Conservation (phyloP, 1,139 yeast genomes). For the Tardiomyces blankii region DNA sequence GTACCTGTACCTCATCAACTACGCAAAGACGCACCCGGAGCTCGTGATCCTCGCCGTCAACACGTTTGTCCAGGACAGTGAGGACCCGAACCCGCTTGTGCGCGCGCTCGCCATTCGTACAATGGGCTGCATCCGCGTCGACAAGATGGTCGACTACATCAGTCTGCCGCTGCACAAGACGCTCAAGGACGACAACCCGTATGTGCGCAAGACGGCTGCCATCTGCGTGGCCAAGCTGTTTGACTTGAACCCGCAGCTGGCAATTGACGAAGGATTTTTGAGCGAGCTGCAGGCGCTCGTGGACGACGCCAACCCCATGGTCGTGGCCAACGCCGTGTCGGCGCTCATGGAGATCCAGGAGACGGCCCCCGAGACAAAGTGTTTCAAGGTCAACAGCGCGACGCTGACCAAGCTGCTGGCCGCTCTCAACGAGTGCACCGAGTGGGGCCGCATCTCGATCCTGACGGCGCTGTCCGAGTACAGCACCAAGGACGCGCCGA, state of each 20-base stretch:
- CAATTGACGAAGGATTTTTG: constrained; percentile 81
- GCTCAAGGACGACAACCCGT: constrained; percentile 85
- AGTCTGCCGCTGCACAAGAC: constrained; percentile 82
- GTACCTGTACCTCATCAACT: constrained; percentile 83
- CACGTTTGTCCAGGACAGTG: constrained; percentile 89
- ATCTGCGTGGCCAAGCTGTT: constrained; percentile 93
- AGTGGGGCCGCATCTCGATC: constrained; percentile 96
- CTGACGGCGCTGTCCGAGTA: constrained; percentile 73
- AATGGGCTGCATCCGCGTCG: constrained; percentile 97
- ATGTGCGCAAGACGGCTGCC: constrained; percentile 95
- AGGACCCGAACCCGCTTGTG: constrained; percentile 93
- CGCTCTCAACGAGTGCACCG: constrained; percentile 94
- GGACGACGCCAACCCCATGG: constrained; percentile 92
- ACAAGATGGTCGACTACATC: constrained; percentile 90
- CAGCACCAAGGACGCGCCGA: constrained; percentile 35
- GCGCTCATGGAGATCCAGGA: constrained; percentile 77
- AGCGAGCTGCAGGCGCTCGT: constrained; percentile 58
- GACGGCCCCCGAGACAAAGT: constrained; percentile 43
- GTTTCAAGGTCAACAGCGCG: constrained; percentile 32
- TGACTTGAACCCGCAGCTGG: constrained; percentile 71
- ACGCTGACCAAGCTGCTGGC: constrained; percentile 56
- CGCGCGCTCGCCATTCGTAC: constrained; percentile 95
- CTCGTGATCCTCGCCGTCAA: constrained; percentile 92
- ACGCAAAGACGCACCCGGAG: constrained; percentile 94
- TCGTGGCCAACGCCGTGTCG: constrained; percentile 77